These are phyloP conservation scores for Pyricularia sp. DNA, from an alignment of 2,329 filamentous ascomycete genomes.

Conservation along the genomic window DNA sequence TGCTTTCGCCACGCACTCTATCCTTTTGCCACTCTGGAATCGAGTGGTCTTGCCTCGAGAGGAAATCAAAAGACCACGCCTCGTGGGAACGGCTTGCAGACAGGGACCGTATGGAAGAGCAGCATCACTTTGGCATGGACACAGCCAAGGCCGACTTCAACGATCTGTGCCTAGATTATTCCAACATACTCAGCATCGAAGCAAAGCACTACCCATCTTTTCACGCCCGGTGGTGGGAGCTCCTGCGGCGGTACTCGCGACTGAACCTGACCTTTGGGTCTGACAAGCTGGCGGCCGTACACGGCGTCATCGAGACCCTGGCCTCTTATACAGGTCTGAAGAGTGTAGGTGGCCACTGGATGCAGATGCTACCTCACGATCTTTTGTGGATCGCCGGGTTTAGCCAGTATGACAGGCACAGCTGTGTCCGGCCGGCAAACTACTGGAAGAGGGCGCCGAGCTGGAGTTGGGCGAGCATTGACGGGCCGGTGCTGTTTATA, in stretches of 20 bases:
- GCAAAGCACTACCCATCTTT: background rate
- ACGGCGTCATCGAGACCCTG: background rate
- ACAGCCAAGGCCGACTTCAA: background rate
- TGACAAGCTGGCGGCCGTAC: background rate
- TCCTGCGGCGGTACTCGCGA: background rate
- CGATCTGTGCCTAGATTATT: background rate
- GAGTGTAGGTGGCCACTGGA: background rate
- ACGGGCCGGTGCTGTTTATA: background rate
- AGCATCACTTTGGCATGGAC: background rate
- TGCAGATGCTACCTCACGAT: background rate
- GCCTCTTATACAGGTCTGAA: background rate
- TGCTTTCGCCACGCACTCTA: background rate
- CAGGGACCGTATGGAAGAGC: background rate
- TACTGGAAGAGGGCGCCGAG: background rate
- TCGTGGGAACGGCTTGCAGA: background rate
- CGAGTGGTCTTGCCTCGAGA: background rate
- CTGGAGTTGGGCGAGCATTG: background rate
- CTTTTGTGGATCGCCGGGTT: background rate
- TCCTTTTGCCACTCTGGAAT: background rate
- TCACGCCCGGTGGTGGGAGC: background rate
- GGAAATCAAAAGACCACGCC: background rate
- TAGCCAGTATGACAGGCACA: background rate
- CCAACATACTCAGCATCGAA: background rate
- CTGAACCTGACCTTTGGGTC: background rate
- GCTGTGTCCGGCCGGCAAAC: background rate